These are phyloP conservation scores for Mercurialis annua DNA, from an alignment of 345 rosid species.

Conservation along the genomic window DNA sequence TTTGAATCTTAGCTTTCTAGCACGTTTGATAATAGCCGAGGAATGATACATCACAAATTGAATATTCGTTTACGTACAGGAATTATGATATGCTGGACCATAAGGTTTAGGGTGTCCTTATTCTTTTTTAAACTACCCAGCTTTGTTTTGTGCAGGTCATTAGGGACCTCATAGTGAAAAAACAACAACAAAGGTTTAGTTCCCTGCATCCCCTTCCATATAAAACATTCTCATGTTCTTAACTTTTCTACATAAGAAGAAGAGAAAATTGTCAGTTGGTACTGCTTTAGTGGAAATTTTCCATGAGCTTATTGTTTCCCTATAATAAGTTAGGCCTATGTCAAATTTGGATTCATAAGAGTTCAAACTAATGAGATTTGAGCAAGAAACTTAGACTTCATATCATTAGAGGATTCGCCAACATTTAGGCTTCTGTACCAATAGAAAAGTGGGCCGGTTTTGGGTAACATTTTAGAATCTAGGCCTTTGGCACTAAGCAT, in stretches of 20 bases:
- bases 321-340: background rate
- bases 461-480: background rate
- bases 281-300: background rate
- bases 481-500: too few species aligned
- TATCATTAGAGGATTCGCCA: background rate
- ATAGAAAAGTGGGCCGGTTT: background rate
- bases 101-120: background rate
- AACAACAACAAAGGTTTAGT: background rate
- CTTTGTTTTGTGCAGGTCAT: background rate
- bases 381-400: background rate
- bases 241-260: too few species aligned
- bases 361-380: background rate
- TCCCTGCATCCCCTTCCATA: too few species aligned
- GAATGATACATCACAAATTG: background rate
- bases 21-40: background rate
- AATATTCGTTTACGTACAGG: background rate
- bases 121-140: background rate
- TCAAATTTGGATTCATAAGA: background rate
- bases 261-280: background rate
- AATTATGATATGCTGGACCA: background rate
- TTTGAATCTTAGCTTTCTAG: background rate
- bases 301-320: background rate
- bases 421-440: background rate
- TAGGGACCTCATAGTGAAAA: background rate
- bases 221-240: too few species aligned